phyloP scores from a whole-genome alignment of 2,329 filamentous ascomycete genomes.

The Penicillium sp. region DNA sequence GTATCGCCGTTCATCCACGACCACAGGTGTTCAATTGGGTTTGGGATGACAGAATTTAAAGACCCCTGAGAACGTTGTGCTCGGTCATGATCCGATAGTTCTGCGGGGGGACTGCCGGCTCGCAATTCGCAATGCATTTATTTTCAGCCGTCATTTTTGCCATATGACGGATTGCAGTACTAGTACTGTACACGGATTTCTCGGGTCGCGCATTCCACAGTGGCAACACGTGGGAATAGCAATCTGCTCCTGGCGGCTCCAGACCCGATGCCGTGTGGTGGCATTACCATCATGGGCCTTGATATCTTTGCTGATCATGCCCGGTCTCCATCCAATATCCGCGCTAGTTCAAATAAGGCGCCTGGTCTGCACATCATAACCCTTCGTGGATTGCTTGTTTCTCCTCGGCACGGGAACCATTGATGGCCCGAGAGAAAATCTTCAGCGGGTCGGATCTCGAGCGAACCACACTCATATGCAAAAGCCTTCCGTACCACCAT shows the following conservation, averaged over 20 bases:
- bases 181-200: not conserved
- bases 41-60: not conserved
- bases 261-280: conserved; percentile 2
- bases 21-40: not conserved
- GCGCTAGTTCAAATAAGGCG: conserved; percentile 4
- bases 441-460: not conserved
- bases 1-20: not conserved
- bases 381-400: not conserved
- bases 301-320: conserved; percentile 3
- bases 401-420: conserved; percentile 4
- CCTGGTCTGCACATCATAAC: conserved; percentile 1
- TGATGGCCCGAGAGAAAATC: not conserved
- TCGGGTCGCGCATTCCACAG: conserved; percentile 11
- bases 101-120: not conserved
- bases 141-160: not conserved
- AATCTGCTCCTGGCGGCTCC: conserved; percentile 16
- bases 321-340: not conserved
- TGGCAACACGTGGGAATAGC: not conserved
- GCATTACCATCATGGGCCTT: conserved; percentile 3
- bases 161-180: not conserved
- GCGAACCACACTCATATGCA: not conserved
- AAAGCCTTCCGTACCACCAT: not conserved
- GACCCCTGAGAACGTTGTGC: not conserved
- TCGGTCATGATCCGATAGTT: not conserved
- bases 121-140: no score